Evolutionary conservation across 805 yeast genomes (phyloP).

Genomic region (Myxozyma neotropica): DNA sequence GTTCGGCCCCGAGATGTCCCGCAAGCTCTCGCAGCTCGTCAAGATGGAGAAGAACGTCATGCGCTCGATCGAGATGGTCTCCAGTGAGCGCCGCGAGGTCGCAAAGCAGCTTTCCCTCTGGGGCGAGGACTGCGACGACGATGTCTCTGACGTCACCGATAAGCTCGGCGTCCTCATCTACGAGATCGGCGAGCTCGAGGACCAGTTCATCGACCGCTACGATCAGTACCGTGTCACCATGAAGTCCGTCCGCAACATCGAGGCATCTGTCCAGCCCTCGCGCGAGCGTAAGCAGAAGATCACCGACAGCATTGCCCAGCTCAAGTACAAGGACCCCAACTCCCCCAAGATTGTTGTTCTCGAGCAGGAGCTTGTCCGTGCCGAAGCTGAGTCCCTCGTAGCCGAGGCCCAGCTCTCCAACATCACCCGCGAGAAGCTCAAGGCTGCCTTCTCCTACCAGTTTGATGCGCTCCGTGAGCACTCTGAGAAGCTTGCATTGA

Average conservation of each 20-base stretch:
- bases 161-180: constrained; percentile 93
- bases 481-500: constrained; percentile 93
- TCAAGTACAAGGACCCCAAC: constrained; percentile 97
- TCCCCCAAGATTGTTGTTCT: constrained; percentile 92
- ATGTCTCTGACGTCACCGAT: constrained; percentile 94
- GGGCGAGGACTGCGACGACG: constrained; percentile 99
- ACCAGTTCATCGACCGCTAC: constrained; percentile 96
- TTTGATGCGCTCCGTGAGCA: constrained; percentile 93
- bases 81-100: constrained; percentile 91
- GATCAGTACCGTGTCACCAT: constrained; percentile 96
- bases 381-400: constrained; percentile 97
- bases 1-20: constrained; percentile 91
- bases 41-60: constrained; percentile 96
- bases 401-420: constrained; percentile 99
- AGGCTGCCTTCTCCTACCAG: constrained; percentile 96
- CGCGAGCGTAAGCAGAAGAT: constrained; percentile 97
- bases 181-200: constrained; percentile 97
- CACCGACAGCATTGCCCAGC: constrained; percentile 95
- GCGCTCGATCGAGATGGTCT: constrained; percentile 90
- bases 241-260: constrained; percentile 93
- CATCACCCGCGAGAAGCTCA: constrained; percentile 96
- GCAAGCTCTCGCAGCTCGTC: constrained; percentile 86
- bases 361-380: constrained; percentile 98
- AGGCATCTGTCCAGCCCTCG: constrained; percentile 96
- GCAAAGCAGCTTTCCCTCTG: constrained; percentile 96